Percentiles rank a stretch among this genome's conserved stretches.
Conservation (phyloP, 805 yeast genomes). For the Torulaspora indica region DNA sequence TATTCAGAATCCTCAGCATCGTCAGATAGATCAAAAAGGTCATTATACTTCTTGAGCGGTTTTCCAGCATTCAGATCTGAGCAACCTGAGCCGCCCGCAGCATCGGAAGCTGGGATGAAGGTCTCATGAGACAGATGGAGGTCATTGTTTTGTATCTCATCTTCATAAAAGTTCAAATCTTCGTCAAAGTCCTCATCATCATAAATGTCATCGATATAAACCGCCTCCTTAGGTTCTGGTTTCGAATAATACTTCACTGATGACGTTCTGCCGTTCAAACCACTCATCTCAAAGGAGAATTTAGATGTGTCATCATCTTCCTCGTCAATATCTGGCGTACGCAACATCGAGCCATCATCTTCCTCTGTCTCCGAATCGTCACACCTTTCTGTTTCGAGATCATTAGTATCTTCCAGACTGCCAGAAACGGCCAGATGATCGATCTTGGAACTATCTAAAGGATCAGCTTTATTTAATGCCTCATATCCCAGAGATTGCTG, state of each 20-base stretch:
- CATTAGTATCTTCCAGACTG: conserved; percentile 1
- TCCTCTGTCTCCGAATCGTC: conserved; percentile 4
- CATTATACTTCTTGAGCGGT: conserved; percentile 20
- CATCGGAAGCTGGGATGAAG: conserved; percentile 1
- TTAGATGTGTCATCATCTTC: conserved; percentile 28
- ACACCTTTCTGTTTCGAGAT: not conserved
- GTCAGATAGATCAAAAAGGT: conserved; percentile 28
- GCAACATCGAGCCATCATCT: conserved; percentile 6
- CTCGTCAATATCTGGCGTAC: conserved; percentile 14
- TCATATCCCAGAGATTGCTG: not conserved
- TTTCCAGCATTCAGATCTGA: conserved; percentile 3
- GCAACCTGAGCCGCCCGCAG: not conserved
- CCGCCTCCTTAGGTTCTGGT: conserved; percentile 31
- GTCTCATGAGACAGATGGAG: conserved; percentile 18
- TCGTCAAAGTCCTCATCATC: conserved; percentile 43
- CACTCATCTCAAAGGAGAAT: conserved; percentile 50
- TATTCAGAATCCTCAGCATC: conserved; percentile 14
- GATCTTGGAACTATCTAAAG: not conserved
- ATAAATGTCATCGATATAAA: conserved; percentile 39
- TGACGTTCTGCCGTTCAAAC: conserved; percentile 46
- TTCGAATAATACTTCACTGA: conserved; percentile 49
- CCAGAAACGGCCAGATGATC: not conserved
- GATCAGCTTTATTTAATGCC: not conserved
- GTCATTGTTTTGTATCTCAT: conserved; percentile 30
- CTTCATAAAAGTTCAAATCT: conserved; percentile 37